phyloP scores from a whole-genome alignment of 2,329 filamentous ascomycete genomes.

The Aspergillus sp. region DNA sequence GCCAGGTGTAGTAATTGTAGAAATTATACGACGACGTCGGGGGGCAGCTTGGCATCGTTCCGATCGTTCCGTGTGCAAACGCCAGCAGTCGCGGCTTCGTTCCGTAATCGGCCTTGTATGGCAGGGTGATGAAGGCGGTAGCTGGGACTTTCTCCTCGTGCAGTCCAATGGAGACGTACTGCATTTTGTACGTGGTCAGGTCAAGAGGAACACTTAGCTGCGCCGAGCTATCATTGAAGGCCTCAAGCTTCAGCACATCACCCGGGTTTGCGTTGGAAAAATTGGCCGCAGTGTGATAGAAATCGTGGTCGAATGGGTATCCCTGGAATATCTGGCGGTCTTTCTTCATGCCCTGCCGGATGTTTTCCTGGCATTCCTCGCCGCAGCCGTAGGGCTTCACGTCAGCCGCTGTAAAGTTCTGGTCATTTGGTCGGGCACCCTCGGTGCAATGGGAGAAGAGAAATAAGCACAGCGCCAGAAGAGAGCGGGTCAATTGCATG shows the following conservation, averaged over 20 bases:
- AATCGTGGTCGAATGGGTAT: conserved; percentile 4
- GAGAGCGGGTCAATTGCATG: no score
- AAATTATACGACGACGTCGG: conserved; percentile 4
- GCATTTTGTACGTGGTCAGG: conserved; percentile 2
- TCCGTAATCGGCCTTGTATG: conserved; percentile 1
- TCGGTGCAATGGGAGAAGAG: no score
- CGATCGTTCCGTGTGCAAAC: conserved; percentile 7
- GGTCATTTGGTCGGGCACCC: neutral
- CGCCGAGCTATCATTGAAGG: conserved; percentile 1
- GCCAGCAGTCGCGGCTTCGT: conserved; percentile 3
- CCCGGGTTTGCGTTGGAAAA: conserved; percentile 5
- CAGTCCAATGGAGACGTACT: conserved; percentile 3
- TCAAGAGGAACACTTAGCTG: conserved; percentile 1
- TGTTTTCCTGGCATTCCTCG: neutral
- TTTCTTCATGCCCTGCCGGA: neutral
- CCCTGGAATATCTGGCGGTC: conserved; percentile 8
- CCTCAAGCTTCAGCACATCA: conserved; percentile 6
- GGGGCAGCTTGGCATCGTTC: conserved; percentile 3
- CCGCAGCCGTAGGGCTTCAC: neutral
- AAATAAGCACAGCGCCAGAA: no score
- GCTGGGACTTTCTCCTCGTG: conserved; percentile 3
- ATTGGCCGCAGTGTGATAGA: conserved; percentile 6
- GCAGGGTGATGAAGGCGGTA: conserved; percentile 4
- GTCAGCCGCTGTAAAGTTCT: neutral
- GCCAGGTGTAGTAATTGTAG: conserved; percentile 6